Evolutionary conservation across 2,329 filamentous ascomycete species (phyloP), one percentile per base, ranked within the genome.

Genomic region (Aspergillus clavatus): DNA sequence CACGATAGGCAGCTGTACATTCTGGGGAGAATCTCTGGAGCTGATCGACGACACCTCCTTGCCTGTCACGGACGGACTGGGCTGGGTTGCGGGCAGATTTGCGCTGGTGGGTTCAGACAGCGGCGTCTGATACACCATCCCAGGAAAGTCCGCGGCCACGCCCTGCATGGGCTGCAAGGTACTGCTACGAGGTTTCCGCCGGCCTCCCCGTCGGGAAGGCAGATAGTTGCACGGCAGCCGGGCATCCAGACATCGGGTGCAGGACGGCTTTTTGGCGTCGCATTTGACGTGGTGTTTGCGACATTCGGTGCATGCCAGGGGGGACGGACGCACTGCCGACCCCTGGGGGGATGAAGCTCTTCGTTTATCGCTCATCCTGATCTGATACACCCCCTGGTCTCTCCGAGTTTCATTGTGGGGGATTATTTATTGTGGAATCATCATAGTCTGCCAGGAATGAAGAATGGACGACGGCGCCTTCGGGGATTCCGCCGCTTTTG

Each of bases 211-310:
- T 28, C 84, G 80, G n/a, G 84, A 88, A 36, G 83, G 79, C 42
- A 87, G 76, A 63, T 87, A 89, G 56, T 81, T 67, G 61, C 86
- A 89, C 40, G 81, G 73, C 12, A 75, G 69, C 40, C 76, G 75
- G 46, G 77, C 75, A 33, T 72, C 67, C 21, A 70, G 65, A 64
- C 86, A 89, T 40, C 86, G 79, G 27, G 78, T 76, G 65, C 86
- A 89, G 7, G 63, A 55, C 7, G 86, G 85, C 27, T 68, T 80
- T 29, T 72, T 67, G 12, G 83, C 84, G 58, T 89, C 83, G 62
- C 86, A 89, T 64, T 87, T 89, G 35, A 89, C 72, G 65, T 89
- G 86, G 56, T 86, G 69, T 43, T 69, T 70, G 16, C 73, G 61
- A 56, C 73, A 76, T 38, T 68, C 66, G 5, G 64, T 67, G 68